Conservation (phyloP, 805 yeast genomes). For the Candida glaebosa region DNA sequence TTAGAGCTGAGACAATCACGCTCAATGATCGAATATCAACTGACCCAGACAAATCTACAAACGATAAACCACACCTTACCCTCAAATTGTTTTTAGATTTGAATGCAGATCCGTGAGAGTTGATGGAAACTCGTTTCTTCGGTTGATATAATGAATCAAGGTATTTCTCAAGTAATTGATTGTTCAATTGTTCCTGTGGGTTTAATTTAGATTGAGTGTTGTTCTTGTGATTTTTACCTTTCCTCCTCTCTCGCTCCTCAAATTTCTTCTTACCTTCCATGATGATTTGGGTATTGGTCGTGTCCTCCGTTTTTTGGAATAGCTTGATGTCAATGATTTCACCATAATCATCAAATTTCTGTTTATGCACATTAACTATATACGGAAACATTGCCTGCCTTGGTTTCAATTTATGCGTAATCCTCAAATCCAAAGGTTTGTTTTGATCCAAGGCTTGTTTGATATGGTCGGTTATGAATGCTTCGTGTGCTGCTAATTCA, state of each 20-base stretch:
- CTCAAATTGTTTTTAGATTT: constrained; percentile 30
- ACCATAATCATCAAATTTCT: constrained; percentile 85
- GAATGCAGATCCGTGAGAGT: constrained; percentile 16
- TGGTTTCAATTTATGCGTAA: constrained; percentile 42
- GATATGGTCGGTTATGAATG: constrained; percentile 35
- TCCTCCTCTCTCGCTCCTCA: constrained; percentile 26
- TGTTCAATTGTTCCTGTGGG: constrained; percentile 42
- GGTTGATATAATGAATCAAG: constrained; percentile 54
- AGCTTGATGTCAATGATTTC: constrained; percentile 64
- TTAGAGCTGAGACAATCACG: constrained; percentile 71
- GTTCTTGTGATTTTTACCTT: constrained; percentile 13
- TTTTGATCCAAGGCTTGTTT: constrained; percentile 37
- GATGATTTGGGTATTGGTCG: constrained; percentile 30
- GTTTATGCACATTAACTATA: constrained; percentile 38
- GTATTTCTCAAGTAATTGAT: constrained; percentile 36
- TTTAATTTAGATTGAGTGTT: constrained; percentile 27
- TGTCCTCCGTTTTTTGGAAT: constrained; percentile 56
- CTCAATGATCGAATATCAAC: constrained; percentile 81
- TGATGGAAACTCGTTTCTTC: constrained; percentile 33
- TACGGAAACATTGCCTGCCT: constrained; percentile 76
- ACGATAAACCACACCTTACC: constrained; percentile 69
- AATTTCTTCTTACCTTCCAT: constrained; percentile 37
- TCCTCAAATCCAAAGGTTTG: constrained; percentile 52
- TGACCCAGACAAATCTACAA: constrained; percentile 76
- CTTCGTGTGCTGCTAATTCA: constrained; percentile 39